A percentile compares a stretch with the other conserved stretches of the same genome.
These are phyloP conservation scores for Penicillium canariense DNA, from an alignment of 495 filamentous ascomycete species.

Conservation along the genomic window DNA sequence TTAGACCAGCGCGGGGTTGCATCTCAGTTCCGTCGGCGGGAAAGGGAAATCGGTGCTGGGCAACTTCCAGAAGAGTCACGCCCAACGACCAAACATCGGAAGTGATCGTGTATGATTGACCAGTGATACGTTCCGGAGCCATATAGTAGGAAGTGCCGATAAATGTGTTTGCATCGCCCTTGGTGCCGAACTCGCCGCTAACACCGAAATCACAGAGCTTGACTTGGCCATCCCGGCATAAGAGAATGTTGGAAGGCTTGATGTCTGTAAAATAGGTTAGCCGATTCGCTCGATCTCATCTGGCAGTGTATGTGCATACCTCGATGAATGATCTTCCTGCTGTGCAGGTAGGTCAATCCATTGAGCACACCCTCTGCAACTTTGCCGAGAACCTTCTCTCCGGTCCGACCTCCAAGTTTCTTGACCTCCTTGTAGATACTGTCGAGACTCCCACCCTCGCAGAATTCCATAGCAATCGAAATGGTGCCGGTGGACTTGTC, in stretches of 20 bases:
- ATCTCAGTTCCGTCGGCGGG: conserved; percentile 93
- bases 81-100: conserved; percentile 97
- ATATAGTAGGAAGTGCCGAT: conserved; percentile 99
- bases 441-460: conserved; percentile 92
- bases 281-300: not conserved
- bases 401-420: conserved; percentile 87
- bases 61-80: conserved; percentile 94
- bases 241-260: conserved; percentile 95
- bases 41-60: conserved; percentile 97
- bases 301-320: conserved; percentile 36
- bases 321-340: conserved; percentile 95
- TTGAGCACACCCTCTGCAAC: conserved; percentile 93
- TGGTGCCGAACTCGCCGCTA: conserved; percentile 95
- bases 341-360: conserved; percentile 93
- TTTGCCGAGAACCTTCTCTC: conserved; percentile 98
- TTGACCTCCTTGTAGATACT: conserved; percentile 97
- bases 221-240: conserved; percentile 88
- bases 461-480: conserved; percentile 98
- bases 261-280: conserved; percentile 58
- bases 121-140: conserved; percentile 96
- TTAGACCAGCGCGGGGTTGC: conserved; percentile 80
- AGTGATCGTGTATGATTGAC: conserved; percentile 96
- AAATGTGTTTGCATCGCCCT: conserved; percentile 97
- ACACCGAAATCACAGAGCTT: conserved; percentile 99
- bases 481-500: conserved; percentile 92